Conservation (phyloP, 345 rosid species). For the Capsella bursapastoris region DNA sequence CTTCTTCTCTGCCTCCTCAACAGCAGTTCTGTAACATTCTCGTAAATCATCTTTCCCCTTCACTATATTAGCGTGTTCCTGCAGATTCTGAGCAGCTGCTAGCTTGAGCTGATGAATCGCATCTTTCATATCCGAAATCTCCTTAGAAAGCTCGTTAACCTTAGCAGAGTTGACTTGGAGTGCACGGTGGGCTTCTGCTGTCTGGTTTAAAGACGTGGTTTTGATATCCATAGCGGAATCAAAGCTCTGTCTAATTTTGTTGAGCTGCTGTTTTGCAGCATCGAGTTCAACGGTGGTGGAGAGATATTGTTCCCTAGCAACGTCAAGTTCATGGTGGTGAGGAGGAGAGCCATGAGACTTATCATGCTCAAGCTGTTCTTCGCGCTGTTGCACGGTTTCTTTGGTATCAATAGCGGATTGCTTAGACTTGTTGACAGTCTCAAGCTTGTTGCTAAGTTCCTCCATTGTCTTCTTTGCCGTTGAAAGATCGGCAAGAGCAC, state of each 20-base stretch:
- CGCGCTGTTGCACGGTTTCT: slow-evolving; percentile 53
- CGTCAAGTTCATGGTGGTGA: slow-evolving; percentile 56
- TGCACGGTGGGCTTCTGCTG: slow-evolving; percentile 67
- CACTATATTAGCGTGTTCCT: slow-evolving; percentile 50
- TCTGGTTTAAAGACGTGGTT: slow-evolving; percentile 60
- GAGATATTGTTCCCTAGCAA: slow-evolving; percentile 64
- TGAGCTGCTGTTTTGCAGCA: slow-evolving; percentile 72
- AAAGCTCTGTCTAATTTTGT: slow-evolving; percentile 72
- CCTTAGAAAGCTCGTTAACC: slow-evolving; percentile 58
- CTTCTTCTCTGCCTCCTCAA: slow-evolving; percentile 57
- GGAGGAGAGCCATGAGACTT: slow-evolving; percentile 50
- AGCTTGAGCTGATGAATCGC: slow-evolving; percentile 58
- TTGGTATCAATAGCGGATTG: slow-evolving; percentile 51
- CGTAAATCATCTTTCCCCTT: slow-evolving; percentile 55
- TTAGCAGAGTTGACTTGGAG: slow-evolving; percentile 47
- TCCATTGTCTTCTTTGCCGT: slow-evolving; percentile 52
- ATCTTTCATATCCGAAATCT: slow-evolving; percentile 66
- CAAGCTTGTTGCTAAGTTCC: slow-evolving; percentile 53
- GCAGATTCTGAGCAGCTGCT: slow-evolving; percentile 55
- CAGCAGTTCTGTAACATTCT: slow-evolving; percentile 49
- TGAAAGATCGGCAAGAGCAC: slow-evolving; percentile 60
- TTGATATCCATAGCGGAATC: slow-evolving; percentile 71
- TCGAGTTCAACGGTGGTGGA: slow-evolving; percentile 56
- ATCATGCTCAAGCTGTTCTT: slow-evolving; percentile 65
- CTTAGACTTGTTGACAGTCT: slow-evolving; percentile 49